A percentile compares a stretch with the other conserved stretches of the same genome.
These are phyloP conservation scores for Rosa rugosa DNA, from an alignment of 306 rosid genomes.

Conservation along the genomic window DNA sequence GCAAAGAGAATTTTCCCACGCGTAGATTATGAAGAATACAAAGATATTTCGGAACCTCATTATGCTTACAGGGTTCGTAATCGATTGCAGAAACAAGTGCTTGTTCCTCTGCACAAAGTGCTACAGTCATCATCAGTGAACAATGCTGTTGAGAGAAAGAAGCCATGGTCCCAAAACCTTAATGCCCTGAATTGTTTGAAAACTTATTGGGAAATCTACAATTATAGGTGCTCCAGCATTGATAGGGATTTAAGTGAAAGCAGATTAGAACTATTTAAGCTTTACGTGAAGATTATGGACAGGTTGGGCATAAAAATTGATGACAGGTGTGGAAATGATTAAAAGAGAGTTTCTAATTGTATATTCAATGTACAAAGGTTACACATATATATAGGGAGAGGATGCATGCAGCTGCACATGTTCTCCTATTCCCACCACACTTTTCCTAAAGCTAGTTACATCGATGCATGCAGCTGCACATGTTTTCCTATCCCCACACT, in stretches of 20 bases:
- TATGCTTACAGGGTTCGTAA: background rate
- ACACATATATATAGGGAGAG: too few relatives aligned
- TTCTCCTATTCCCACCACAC: too few relatives aligned
- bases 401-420: too few relatives aligned
- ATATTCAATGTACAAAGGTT: too few relatives aligned
- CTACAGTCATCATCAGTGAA: background rate
- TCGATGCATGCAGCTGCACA: too few relatives aligned
- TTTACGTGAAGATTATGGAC: background rate
- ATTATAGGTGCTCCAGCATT: too few relatives aligned
- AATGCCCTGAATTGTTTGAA: background rate
- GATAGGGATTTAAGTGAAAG: too few relatives aligned
- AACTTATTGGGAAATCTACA: background rate
- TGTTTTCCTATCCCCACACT: too few relatives aligned
- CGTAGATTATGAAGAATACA: background rate
- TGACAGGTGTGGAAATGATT: background rate
- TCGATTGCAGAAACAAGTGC: slow-evolving; percentile 7
- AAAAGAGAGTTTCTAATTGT: too few relatives aligned
- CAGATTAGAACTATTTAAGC: background rate
- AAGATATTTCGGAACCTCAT: background rate
- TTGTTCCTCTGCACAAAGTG: background rate
- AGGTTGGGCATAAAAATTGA: background rate
- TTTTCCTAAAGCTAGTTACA: too few relatives aligned
- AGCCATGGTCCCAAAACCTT: background rate
- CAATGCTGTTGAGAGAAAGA: background rate
- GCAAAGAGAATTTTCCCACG: background rate